Percentiles rank a stretch among this genome's conserved stretches.
These are phyloP conservation scores for Corchorus olitorius DNA, from an alignment of 345 rosid genomes.

Conservation along the genomic window DNA sequence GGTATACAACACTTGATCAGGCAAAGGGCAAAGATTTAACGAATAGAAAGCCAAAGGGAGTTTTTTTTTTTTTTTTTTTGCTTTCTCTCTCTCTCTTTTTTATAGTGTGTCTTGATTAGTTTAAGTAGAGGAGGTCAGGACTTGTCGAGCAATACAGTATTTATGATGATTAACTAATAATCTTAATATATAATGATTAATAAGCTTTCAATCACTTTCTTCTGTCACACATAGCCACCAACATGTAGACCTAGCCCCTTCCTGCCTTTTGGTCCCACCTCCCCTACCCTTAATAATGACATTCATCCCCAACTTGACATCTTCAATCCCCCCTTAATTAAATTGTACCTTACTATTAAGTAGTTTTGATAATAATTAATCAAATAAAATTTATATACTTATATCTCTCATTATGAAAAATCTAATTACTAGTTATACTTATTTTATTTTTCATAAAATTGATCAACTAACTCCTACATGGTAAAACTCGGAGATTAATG, in stretches of 20 bases:
- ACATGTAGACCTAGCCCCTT: constrained; percentile 60
- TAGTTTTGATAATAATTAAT: too few species aligned
- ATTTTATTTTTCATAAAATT: too few species aligned
- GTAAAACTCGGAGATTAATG: too few species aligned
- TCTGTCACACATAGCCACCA: constrained; percentile 54
- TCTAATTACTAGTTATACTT: too few species aligned
- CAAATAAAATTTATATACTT: too few species aligned
- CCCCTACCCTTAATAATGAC: constrained; percentile 40
- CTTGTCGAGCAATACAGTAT: constrained; percentile 49
- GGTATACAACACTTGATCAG: constrained; percentile 32
- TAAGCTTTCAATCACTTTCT: constrained; percentile 35
- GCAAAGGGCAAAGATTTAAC: constrained; percentile 12
- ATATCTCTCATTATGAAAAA: too few species aligned
- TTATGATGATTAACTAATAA: constrained; percentile 36
- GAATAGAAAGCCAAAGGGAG: neutral
- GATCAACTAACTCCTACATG: too few species aligned
- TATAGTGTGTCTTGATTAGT: constrained; percentile 16
- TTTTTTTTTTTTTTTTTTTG: too few species aligned
- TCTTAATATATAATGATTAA: constrained; percentile 32
- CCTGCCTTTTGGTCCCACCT: constrained; percentile 45
- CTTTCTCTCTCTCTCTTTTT: neutral
- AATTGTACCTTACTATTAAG: too few species aligned
- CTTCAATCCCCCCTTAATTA: neutral
- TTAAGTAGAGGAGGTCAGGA: constrained; percentile 41
- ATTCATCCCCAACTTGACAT: constrained; percentile 33